A percentile compares a stretch with the other conserved stretches of the same genome.
phyloP scores from a whole-genome alignment of 768 basidiomycete species.

The Leucocoprinus birnbaumii region DNA sequence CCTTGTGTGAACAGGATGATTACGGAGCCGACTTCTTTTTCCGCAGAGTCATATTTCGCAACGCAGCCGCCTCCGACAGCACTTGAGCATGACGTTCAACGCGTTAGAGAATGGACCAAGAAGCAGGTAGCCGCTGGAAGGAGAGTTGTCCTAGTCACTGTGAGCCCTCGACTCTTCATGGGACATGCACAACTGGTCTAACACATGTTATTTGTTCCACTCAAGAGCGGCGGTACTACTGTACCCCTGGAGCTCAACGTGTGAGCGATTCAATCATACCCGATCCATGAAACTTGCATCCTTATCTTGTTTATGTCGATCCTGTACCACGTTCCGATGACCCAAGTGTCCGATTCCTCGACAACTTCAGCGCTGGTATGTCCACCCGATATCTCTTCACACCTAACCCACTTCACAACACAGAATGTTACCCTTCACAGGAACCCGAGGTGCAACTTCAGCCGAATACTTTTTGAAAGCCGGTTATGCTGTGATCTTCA shows the following conservation, averaged over 20 bases:
- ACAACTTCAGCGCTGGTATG: constrained; percentile 97
- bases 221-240: constrained; percentile 95
- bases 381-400: neutral
- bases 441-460: constrained; percentile 95
- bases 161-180: constrained; percentile 35
- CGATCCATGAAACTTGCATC: constrained; percentile 14
- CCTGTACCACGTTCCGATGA: constrained; percentile 8
- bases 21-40: constrained; percentile 52
- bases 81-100: constrained; percentile 64
- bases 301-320: neutral
- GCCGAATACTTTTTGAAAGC: constrained; percentile 96
- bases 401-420: neutral
- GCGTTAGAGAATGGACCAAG: constrained; percentile 66
- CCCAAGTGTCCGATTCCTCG: constrained; percentile 90
- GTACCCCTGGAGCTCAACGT: constrained; percentile 98
- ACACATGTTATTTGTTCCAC: constrained; percentile 13
- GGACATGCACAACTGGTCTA: neutral
- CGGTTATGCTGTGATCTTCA: constrained; percentile 97
- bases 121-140: constrained; percentile 62
- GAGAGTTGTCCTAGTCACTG: constrained; percentile 92
- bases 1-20: constrained; percentile 19
- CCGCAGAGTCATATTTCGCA: constrained; percentile 86
- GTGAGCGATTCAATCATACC: constrained; percentile 55
- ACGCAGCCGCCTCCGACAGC: constrained; percentile 78
- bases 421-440: constrained; percentile 33